These are phyloP conservation scores for Rosa chinensis DNA, from an alignment of 306 rosid genomes.

Conservation along the genomic window DNA sequence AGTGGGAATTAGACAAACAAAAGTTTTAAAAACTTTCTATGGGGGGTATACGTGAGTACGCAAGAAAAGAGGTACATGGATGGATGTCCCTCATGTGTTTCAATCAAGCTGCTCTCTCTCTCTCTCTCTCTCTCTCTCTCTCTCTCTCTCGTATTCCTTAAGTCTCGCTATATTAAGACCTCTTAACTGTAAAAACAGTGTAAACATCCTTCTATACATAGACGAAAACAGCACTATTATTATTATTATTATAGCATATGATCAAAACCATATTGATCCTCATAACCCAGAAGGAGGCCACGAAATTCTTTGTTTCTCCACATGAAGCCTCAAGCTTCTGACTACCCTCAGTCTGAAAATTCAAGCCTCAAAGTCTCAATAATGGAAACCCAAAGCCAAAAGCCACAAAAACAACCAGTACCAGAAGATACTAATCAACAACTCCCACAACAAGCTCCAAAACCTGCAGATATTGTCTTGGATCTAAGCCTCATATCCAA, in stretches of 20 bases:
- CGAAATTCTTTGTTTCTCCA: constrained; percentile 14
- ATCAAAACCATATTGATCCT: not conserved
- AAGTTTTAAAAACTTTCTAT: constrained; percentile 27
- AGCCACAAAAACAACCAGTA: constrained; percentile 4
- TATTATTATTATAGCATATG: constrained; percentile 32
- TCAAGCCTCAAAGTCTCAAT: constrained; percentile 33
- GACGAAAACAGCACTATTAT: constrained; percentile 34
- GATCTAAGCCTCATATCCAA: constrained; percentile 65
- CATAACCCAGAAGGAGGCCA: constrained; percentile 11
- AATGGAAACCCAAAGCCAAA: constrained; percentile 28
- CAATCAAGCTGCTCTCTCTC: constrained; percentile 39
- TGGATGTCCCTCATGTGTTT: constrained; percentile 43
- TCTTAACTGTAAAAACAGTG: constrained; percentile 67
- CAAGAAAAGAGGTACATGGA: constrained; percentile 30
- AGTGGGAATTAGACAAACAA: constrained; percentile 34
- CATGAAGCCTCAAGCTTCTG: constrained; percentile 38
- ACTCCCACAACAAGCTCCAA: constrained; percentile 24
- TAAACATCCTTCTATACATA: constrained; percentile 41
- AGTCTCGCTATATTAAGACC: constrained; percentile 66
- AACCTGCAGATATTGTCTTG: constrained; percentile 32
- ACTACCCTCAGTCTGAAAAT: constrained; percentile 39
- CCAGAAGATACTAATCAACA: constrained; percentile 15
- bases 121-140: constrained; percentile 31
- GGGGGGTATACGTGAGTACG: constrained; percentile 20
- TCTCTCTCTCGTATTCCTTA: constrained; percentile 37